These are phyloP conservation scores for Brettanomyces sp. DNA, from an alignment of 805 yeast species.

Conservation along the genomic window DNA sequence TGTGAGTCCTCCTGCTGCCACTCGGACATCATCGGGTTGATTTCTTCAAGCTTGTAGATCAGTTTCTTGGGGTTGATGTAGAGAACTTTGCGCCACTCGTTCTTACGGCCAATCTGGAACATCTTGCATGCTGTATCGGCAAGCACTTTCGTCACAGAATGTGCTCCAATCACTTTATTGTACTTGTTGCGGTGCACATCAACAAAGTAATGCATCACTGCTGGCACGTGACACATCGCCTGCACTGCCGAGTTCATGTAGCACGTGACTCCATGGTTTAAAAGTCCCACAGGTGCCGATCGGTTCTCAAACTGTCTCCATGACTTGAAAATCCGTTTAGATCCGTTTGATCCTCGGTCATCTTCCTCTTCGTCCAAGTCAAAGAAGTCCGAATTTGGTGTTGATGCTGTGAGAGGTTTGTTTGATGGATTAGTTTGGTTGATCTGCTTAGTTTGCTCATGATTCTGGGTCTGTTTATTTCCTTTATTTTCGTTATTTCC, in stretches of 20 bases:
- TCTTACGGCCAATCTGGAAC: constrained; percentile 49
- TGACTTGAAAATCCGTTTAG: constrained; percentile 54
- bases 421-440: background rate
- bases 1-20: constrained; percentile 99
- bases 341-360: constrained; percentile 58
- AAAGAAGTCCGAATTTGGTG: constrained; percentile 34
- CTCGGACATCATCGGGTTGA: constrained; percentile 92
- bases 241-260: constrained; percentile 95
- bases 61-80: constrained; percentile 70
- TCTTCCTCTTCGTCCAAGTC: constrained; percentile 44
- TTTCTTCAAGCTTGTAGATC: constrained; percentile 64
- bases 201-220: constrained; percentile 71
- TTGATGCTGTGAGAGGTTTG: constrained; percentile 27
- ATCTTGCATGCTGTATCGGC: constrained; percentile 62
- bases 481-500: constrained; percentile 18
- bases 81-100: constrained; percentile 25
- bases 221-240: constrained; percentile 83
- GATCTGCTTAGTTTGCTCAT: constrained; percentile 3
- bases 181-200: constrained; percentile 37
- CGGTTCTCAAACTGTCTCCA: constrained; percentile 49
- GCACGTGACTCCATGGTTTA: constrained; percentile 93
- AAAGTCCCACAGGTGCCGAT: constrained; percentile 61
- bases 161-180: constrained; percentile 20
- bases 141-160: constrained; percentile 55
- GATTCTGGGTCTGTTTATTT: constrained; percentile 8